Base-by-base conservation (phyloP, 768 basidiomycete species). In the Xanthoconium purpureum region DNA sequence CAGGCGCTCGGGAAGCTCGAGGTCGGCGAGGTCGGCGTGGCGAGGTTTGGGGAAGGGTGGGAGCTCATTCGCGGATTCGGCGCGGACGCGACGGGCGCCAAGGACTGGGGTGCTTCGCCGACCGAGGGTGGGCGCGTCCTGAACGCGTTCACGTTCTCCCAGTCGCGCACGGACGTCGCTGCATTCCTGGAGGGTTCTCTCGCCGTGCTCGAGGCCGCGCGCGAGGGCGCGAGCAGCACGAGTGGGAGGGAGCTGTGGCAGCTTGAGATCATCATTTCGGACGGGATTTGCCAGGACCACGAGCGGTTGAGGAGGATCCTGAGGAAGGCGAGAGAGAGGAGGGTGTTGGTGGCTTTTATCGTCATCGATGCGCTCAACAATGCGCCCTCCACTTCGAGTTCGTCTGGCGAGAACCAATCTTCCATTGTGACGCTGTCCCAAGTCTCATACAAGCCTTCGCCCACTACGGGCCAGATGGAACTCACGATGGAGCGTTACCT, bases 211-310 rank as follows among this genome's bases (percentile, higher is more conserved):
- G 85, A 89, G 67, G 78, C 78, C n/a, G 91, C 94, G 18, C 74
- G 94, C 57, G 87, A 91, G 63, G 78, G 80, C 24, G 36, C 82
- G 83, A 43, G 70, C 78, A 42, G 79, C 71, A 77, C 78, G 42
- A 87, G 87, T 17, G 77, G 84, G 3, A 81, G 83, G 17, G 94
- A 98, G 59, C 77, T 99, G 24, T 98, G 97, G 97, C 97, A 99
- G 69, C 80, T 99, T 52, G 84, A 98, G 71, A 91, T 98, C 74
- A 97, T 99, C 78, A 93, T 99, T 58, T 98, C 94, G 15, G 97
- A 99, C 65, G 97, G 97, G n/a, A 89, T 98, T 62, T 98, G 95
- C 68, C 94, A 98, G 70, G 91, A 97, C 67, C 95, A 98, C 71
- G 90, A 94, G 40, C 79, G 81, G 62, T 78, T 99, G 48, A 84